phyloP scores from a whole-genome alignment of 163 green algal species.

The Chlamydomonas reinhardtii region DNA sequence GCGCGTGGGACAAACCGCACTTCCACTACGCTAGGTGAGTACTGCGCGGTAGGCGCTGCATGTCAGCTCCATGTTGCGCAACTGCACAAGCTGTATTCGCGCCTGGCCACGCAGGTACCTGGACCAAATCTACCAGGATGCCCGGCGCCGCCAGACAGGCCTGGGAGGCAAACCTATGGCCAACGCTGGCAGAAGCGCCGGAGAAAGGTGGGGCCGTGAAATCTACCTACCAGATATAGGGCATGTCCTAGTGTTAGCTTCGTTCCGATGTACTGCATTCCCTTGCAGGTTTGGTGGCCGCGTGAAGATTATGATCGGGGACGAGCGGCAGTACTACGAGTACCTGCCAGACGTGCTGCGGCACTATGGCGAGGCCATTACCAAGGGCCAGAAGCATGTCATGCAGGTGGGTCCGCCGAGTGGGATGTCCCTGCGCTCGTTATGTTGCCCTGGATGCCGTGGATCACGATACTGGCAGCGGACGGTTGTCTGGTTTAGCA shows the following conservation, averaged over 20 bases:
- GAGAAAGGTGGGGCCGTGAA: background rate
- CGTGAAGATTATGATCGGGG: constrained; percentile 65
- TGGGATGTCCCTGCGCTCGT: too few species aligned
- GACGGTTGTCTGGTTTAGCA: too few species aligned
- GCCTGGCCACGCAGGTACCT: constrained; percentile 52
- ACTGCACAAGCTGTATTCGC: too few species aligned
- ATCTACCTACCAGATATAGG: too few species aligned
- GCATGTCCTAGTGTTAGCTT: too few species aligned
- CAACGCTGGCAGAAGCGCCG: background rate
- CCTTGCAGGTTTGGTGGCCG: constrained; percentile 51
- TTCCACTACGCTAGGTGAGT: constrained; percentile 85
- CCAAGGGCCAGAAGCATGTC: constrained; percentile 67
- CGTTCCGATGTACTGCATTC: too few species aligned
- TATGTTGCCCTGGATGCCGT: too few species aligned
- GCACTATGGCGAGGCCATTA: constrained; percentile 84
- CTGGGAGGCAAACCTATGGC: background rate
- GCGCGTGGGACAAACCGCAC: constrained; percentile 84
- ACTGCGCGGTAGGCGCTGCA: too few species aligned
- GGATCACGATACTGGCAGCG: too few species aligned
- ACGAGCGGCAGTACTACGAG: constrained; percentile 78
- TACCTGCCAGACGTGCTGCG: constrained; percentile 79
- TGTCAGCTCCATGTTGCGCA: too few species aligned
- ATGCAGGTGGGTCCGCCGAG: constrained; percentile 6
- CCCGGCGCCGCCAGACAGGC: constrained; percentile 63
- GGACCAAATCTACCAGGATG: constrained; percentile 71